Evolutionary conservation across 345 rosid genomes (phyloP).

Genomic region (Aquilaria malaccensis): DNA sequence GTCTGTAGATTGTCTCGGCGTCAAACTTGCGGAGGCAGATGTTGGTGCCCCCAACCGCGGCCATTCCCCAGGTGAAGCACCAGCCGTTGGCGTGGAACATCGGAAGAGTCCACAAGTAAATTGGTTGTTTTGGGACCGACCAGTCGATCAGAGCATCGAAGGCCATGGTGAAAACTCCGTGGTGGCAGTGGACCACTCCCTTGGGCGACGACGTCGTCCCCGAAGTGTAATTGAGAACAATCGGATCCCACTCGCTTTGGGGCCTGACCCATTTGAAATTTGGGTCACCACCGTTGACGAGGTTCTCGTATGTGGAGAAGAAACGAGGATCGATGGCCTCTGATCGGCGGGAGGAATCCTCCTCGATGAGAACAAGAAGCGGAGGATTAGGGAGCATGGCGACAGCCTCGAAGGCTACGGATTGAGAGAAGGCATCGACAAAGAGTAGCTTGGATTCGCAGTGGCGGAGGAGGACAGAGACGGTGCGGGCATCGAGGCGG

Average conservation of each 20-base stretch:
- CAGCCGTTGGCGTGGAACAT: conserved; percentile 91
- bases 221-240: conserved; percentile 68
- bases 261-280: conserved; percentile 49
- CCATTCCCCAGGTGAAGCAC: conserved; percentile 69
- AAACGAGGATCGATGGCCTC: not conserved
- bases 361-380: conserved; percentile 39
- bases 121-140: conserved; percentile 52
- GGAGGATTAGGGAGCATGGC: conserved; percentile 40
- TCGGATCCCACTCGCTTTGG: conserved; percentile 55
- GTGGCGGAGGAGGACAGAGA: conserved; percentile 64
- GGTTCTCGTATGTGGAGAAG: conserved; percentile 36
- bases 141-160: conserved; percentile 48
- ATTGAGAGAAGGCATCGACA: conserved; percentile 43
- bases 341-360: conserved; percentile 19
- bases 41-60: conserved; percentile 79
- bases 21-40: conserved; percentile 70
- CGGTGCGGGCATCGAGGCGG: conserved; percentile 75
- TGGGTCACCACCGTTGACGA: conserved; percentile 45
- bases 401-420: conserved; percentile 45
- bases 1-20: conserved; percentile 34
- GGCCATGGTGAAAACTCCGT: conserved; percentile 48
- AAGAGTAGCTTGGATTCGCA: conserved; percentile 56
- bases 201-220: conserved; percentile 89
- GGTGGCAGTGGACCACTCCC: conserved; percentile 81
- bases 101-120: conserved; percentile 85